Base-by-base conservation (phyloP, 345 rosid genomes). In the Nasturtium officinale region DNA sequence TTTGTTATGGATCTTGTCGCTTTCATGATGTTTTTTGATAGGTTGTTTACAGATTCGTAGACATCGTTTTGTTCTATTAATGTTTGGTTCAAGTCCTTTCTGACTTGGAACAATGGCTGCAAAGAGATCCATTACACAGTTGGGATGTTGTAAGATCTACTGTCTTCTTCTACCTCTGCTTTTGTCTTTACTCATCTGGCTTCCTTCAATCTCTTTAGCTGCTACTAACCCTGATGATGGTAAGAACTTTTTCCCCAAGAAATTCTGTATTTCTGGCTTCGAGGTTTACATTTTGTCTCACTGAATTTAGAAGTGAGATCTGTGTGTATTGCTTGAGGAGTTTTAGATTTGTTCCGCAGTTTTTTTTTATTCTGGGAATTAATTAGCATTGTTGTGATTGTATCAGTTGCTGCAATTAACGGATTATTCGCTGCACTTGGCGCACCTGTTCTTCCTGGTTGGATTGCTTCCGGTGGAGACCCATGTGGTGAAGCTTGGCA, bases 401-500 rank as follows among this genome's bases (percentile, higher is more conserved):
- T 66, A 67, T 65, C 80, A 96, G 99, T 92, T 80, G 80, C 96
- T 54, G 99, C 97, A 1, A 90, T 96, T 61, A 92, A 86, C 69
- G 87, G 81, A 64, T 77, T 96, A 43, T 87, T 84, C 66, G 67
- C 82, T 72, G 84, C 99, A 1, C 83, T 96, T 71, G 92, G 97
- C 16, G 74, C 77, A 58, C 99, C 98, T 75, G 17, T 35, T 25
- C 92, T 92, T 71, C 97, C 98, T 57, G 97, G 98, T 46, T 96
- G 99, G 99, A 82, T 89, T 80, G 88, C 91, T 60, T 79, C 85
- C 45, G 98, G 71, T 45, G 99, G 99, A 85, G 99, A 95, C 80
- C 99, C 99, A 0, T 95, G 99, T 78, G 94, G 84, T 42, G 92
- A 89, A 76, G 71, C 77, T 54, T 91, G 99, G 98, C 99, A 95